Evolutionary conservation across 345 rosid species (phyloP).

Genomic region (Eucalyptus cloeziana): DNA sequence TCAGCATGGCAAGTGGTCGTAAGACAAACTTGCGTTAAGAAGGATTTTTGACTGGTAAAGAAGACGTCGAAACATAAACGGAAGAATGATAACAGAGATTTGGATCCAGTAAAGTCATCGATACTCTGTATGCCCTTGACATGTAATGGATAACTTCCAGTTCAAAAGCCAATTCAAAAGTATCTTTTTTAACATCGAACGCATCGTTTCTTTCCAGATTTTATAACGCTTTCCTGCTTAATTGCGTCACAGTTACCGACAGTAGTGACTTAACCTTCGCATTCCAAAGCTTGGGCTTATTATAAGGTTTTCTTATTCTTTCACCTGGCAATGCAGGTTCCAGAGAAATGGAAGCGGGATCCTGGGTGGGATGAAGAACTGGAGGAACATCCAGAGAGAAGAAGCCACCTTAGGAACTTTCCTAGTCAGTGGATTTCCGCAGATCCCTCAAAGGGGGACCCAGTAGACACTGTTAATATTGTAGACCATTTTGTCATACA

Average conservation of each 20-base stretch:
- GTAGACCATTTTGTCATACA: conserved; percentile 38
- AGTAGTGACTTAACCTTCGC: not conserved
- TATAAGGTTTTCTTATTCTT: not conserved
- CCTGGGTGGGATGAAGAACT: too few relatives aligned
- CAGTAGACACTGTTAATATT: conserved; percentile 53
- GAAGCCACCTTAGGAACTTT: conserved; percentile 37
- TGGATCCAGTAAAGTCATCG: not conserved
- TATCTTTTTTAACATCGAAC: not conserved
- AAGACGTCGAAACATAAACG: not conserved
- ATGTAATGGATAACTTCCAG: not conserved
- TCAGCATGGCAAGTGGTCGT: not conserved
- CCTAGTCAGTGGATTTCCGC: conserved; percentile 83
- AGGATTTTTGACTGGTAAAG: not conserved
- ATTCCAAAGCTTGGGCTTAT: not conserved
- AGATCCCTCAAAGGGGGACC: conserved; percentile 42
- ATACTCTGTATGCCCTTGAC: not conserved
- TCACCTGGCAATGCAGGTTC: conserved; percentile 22
- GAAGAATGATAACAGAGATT: not conserved
- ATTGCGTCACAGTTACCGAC: not conserved
- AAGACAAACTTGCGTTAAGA: not conserved
- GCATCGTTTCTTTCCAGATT: not conserved
- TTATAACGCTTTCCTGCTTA: not conserved
- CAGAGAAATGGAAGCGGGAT: conserved; percentile 66
- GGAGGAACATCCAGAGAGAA: too few relatives aligned
- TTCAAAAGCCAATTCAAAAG: not conserved